Conservation (phyloP, 495 filamentous ascomycete species). For the Podospora fimiseda region DNA sequence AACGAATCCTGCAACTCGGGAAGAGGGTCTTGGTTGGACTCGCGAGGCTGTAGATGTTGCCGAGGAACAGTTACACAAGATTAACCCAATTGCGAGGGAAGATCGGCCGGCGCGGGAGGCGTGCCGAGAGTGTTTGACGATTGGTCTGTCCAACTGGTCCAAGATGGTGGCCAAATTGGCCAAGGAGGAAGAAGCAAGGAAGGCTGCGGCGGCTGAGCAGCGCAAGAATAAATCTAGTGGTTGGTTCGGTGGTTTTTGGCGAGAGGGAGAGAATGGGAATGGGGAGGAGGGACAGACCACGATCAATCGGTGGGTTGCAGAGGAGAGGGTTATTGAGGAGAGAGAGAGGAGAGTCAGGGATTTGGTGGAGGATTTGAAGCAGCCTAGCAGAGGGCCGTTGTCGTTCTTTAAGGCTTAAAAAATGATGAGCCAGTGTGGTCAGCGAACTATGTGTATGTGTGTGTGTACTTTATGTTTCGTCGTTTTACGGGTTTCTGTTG, state of each 20-base stretch:
- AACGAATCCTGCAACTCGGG: conserved; percentile 28
- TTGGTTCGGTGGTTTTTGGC: conserved; percentile 45
- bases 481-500: too few species aligned
- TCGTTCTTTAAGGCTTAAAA: conserved; percentile 37
- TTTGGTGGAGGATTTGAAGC: conserved; percentile 42
- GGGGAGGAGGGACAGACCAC: conserved; percentile 13
- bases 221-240: conserved; percentile 10
- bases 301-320: conserved; percentile 45
- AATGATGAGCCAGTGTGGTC: too few species aligned
- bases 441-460: too few species aligned
- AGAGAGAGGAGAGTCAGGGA: conserved; percentile 36
- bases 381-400: conserved; percentile 27
- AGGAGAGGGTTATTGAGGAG: conserved; percentile 48
- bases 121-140: conserved; percentile 66
- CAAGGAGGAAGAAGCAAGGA: conserved; percentile 43
- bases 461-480: too few species aligned
- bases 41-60: conserved; percentile 68
- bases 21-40: conserved; percentile 76
- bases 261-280: conserved; percentile 19
- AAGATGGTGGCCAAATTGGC: conserved; percentile 60
- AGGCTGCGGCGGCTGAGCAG: conserved; percentile 9
- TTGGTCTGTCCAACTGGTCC: conserved; percentile 68
- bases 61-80: conserved; percentile 45
- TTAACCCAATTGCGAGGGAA: conserved; percentile 2
- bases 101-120: conserved; percentile 36